Percentiles rank a stretch among this genome's conserved stretches.
phyloP scores from a whole-genome alignment of 2,329 filamentous ascomycete genomes.

The Diaporthe nobilis region DNA sequence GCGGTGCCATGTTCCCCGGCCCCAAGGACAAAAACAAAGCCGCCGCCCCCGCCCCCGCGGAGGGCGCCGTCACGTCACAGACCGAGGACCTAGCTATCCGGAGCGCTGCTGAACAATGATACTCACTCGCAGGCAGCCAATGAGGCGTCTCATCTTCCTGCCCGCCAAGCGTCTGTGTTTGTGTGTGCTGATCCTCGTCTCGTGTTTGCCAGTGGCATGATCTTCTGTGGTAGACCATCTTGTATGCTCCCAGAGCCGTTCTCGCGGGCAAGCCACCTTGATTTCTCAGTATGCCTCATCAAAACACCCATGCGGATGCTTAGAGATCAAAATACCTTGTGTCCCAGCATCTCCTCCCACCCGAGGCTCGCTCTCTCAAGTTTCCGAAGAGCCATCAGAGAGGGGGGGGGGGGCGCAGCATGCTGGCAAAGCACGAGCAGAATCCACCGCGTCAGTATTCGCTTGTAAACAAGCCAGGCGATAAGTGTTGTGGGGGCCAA shows the following conservation, averaged over 20 bases:
- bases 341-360: not conserved
- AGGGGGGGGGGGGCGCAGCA: not conserved
- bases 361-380: not conserved
- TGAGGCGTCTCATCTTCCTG: not conserved
- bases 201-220: not conserved
- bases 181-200: not conserved
- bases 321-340: not conserved
- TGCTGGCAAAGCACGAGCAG: not conserved
- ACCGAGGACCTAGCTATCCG: constrained; percentile 42
- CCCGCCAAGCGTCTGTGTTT: not conserved
- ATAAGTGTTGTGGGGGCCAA: not conserved
- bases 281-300: not conserved
- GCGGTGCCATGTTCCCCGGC: constrained; percentile 76
- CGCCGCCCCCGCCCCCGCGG: constrained; percentile 36
- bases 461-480: not conserved
- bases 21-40: constrained; percentile 31
- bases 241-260: not conserved
- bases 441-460: not conserved
- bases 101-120: constrained; percentile 22
- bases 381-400: not conserved
- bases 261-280: not conserved
- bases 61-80: constrained; percentile 39
- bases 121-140: constrained; percentile 4
- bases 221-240: not conserved
- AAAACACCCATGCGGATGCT: not conserved